A percentile compares a stretch with the other conserved stretches of the same genome.
Conservation (phyloP, 441 rosid genomes). For the Geranium incanum region DNA sequence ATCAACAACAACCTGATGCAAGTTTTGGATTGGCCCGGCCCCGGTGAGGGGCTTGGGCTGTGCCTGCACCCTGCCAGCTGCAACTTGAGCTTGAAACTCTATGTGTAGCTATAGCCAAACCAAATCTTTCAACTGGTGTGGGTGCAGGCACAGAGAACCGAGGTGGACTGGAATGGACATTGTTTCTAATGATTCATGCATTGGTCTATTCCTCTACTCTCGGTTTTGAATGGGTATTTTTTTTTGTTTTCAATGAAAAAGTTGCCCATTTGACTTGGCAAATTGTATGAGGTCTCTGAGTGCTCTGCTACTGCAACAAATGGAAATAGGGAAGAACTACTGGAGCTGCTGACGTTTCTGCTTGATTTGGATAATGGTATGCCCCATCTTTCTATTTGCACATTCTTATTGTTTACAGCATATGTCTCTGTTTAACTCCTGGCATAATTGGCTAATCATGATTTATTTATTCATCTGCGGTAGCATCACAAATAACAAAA, state of each 20-base stretch:
- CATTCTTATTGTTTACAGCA: background rate
- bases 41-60: conserved; percentile 91
- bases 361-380: conserved; percentile 24
- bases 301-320: conserved; percentile 24
- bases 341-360: conserved; percentile 20
- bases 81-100: conserved; percentile 24
- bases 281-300: conserved; percentile 18
- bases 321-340: conserved; percentile 17
- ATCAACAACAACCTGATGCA: conserved; percentile 65
- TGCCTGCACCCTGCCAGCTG: conserved; percentile 79
- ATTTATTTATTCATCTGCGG: background rate
- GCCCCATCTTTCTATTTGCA: background rate
- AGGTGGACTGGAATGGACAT: conserved; percentile 32
- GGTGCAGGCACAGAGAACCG: conserved; percentile 60
- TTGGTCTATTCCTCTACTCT: conserved; percentile 29
- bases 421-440: background rate
- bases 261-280: conserved; percentile 29
- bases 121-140: conserved; percentile 31
- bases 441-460: background rate
- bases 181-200: background rate
- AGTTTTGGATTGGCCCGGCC: conserved; percentile 92
- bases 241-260: conserved; percentile 21
- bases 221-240: conserved; percentile 34
- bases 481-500: conserved; percentile 18
- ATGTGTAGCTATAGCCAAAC: conserved; percentile 19